These are phyloP conservation scores for Fomitopsis betulina DNA, from an alignment of 1,284 basidiomycete species.

Conservation along the genomic window DNA sequence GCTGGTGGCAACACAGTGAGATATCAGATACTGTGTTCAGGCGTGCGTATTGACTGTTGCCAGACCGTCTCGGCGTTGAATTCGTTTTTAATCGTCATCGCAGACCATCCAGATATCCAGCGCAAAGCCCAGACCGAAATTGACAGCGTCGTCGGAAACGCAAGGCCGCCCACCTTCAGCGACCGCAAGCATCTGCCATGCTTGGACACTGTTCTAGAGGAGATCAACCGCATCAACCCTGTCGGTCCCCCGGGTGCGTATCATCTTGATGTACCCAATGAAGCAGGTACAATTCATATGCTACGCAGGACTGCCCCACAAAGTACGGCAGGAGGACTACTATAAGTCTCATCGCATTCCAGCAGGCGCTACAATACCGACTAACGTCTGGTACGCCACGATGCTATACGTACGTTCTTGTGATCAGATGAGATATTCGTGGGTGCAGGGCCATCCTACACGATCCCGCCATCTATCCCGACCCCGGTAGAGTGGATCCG, in stretches of 20 bases:
- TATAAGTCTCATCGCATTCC: conserved; percentile 26
- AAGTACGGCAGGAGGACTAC: conserved; percentile 23
- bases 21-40: too few relatives aligned
- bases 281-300: too few relatives aligned
- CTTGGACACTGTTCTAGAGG: conserved; percentile 26
- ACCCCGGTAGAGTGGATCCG: conserved; percentile 26
- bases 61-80: conserved; percentile 1
- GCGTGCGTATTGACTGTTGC: not conserved
- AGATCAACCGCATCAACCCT: conserved; percentile 30
- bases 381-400: conserved; percentile 18
- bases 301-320: conserved; percentile 11
- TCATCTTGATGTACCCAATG: not conserved
- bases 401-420: not conserved
- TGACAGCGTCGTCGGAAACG: conserved; percentile 29
- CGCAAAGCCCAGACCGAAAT: conserved; percentile 22
- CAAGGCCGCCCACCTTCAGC: conserved; percentile 41
- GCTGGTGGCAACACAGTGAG: too few relatives aligned
- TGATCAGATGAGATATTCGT: not conserved
- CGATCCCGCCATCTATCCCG: conserved; percentile 22
- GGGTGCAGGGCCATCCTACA: conserved; percentile 17
- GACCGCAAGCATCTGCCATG: conserved; percentile 26
- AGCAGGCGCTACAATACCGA: conserved; percentile 23
- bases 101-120: conserved; percentile 28
- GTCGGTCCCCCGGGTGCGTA: conserved; percentile 19
- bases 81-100: conserved; percentile 23